These are phyloP conservation scores for Ascochyta clinopodiicola DNA, from an alignment of 2,329 filamentous ascomycete species.

Conservation along the genomic window DNA sequence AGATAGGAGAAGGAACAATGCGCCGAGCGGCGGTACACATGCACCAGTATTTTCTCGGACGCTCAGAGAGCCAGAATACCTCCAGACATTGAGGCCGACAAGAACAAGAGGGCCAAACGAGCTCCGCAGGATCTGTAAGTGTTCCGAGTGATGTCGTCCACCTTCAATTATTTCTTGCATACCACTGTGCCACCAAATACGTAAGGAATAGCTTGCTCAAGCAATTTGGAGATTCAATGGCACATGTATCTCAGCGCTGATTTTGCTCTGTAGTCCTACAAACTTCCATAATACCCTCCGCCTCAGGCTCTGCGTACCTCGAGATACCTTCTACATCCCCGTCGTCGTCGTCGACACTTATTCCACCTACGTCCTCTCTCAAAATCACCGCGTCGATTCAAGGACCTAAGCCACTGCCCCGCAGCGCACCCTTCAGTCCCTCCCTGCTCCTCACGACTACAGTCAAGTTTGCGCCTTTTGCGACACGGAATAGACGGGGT, in stretches of 20 bases:
- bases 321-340: slow-evolving; percentile 61
- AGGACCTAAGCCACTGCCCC: slow-evolving; percentile 86
- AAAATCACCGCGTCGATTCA: slow-evolving; percentile 95
- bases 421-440: slow-evolving; percentile 89
- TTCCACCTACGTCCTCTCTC: slow-evolving; percentile 68
- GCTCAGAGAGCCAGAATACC: slow-evolving; percentile 55
- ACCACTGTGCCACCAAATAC: neutral
- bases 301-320: slow-evolving; percentile 89
- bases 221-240: neutral
- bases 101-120: slow-evolving; percentile 70
- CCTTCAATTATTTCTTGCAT: neutral
- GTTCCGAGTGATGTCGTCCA: neutral
- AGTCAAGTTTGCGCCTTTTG: slow-evolving; percentile 96
- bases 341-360: slow-evolving; percentile 53
- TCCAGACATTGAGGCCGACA: slow-evolving; percentile 56
- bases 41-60: slow-evolving; percentile 72
- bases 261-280: slow-evolving; percentile 71
- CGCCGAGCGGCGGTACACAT: slow-evolving; percentile 77
- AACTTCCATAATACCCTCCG: slow-evolving; percentile 90
- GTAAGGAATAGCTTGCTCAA: neutral
- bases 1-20: slow-evolving; percentile 89
- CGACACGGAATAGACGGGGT: slow-evolving; percentile 79
- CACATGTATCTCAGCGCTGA: slow-evolving; percentile 22
- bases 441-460: slow-evolving; percentile 91
- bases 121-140: slow-evolving; percentile 85